Evolutionary conservation across 176 grass and related monocot species (phyloP), one percentile per base, ranked within the genome.

Genomic region (Juncus inflexus): DNA sequence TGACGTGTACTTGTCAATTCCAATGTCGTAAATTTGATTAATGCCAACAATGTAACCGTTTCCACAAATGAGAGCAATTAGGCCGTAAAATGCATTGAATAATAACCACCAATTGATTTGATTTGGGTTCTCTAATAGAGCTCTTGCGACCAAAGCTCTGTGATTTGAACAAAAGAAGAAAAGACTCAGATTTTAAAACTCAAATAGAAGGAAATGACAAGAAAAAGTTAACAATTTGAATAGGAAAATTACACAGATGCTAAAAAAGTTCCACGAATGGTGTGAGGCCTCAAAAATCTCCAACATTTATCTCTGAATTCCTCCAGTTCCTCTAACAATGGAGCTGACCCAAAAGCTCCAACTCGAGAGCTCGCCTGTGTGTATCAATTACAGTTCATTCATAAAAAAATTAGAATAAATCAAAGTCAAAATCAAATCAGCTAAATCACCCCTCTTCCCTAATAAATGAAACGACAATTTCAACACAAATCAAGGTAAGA

Each of bases 21-120:
- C 79, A 70, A 95, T 85, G 40, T 95, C 90, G 78, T 83, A 95
- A 64, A 95, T 95, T 66, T 89, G 90, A 78, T 95, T 95, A 62
- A 95, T 95, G 37, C 90, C 90, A 69, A 95, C 90, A 42, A 95
- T 95, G 52, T 89, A 95, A 51, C 90, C 90, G 35, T 95, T 95
- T 61, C 90, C 90, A n/a, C 82, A 95, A 10, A 95, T 78, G 40
- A 95, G 81, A 0, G 73, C 73, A 52, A 61, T 9, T 49, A 95
- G 81, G 4, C 90, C 90, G 60, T 85, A 82, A 35, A 95, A 75
- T 74, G 90, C 90, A 70, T 89, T 95, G 67, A 80, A 82, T 80
- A 76, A 37, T 62, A 89, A 83, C 76, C 82, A 60, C 90, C 81
- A 95, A 58, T 88, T 85, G 36, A 95, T 95, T 66, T 88, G 65